A percentile compares a stretch with the other conserved stretches of the same genome.
phyloP scores from a whole-genome alignment of 768 basidiomycete species.

The Coprinopsis sp. region DNA sequence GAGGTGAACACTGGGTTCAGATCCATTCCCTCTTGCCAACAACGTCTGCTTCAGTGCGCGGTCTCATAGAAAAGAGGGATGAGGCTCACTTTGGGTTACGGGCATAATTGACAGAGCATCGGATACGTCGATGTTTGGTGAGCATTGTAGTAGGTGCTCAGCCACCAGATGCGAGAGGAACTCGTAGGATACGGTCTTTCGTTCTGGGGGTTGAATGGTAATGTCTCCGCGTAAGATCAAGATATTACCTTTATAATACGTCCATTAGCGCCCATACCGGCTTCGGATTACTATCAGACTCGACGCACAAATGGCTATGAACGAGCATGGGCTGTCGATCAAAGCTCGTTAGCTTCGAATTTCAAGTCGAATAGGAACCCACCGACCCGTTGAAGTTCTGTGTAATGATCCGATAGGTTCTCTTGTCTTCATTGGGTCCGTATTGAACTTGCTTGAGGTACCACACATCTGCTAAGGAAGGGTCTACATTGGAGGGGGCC shows the following conservation, averaged over 20 bases:
- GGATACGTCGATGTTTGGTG: conserved; percentile 58
- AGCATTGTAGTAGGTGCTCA: conserved; percentile 66
- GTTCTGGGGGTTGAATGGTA: conserved; percentile 59
- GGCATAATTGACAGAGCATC: conserved; percentile 76
- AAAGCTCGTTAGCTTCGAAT: conserved; percentile 6
- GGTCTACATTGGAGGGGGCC: conserved; percentile 28
- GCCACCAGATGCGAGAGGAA: conserved; percentile 80
- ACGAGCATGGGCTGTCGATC: conserved; percentile 73
- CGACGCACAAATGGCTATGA: conserved; percentile 79
- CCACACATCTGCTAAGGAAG: conserved; percentile 64
- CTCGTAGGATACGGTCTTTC: conserved; percentile 75
- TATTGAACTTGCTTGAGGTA: conserved; percentile 68
- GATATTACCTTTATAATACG: conserved; percentile 62
- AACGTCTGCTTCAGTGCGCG: background rate
- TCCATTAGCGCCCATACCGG: conserved; percentile 5
- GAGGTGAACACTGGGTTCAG: conserved; percentile 81
- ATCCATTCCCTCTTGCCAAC: conserved; percentile 74
- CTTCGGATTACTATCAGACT: background rate
- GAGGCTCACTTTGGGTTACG: conserved; percentile 62
- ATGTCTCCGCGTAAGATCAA: conserved; percentile 83
- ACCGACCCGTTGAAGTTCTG: conserved; percentile 83
- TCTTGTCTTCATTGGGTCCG: conserved; percentile 24
- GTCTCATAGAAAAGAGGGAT: background rate
- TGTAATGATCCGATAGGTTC: conserved; percentile 60
- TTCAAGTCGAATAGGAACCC: background rate